Percentiles rank a stretch among this genome's conserved stretches.
Conservation (phyloP, 2,329 filamentous ascomycete genomes). For the Verticillium alfalfae region DNA sequence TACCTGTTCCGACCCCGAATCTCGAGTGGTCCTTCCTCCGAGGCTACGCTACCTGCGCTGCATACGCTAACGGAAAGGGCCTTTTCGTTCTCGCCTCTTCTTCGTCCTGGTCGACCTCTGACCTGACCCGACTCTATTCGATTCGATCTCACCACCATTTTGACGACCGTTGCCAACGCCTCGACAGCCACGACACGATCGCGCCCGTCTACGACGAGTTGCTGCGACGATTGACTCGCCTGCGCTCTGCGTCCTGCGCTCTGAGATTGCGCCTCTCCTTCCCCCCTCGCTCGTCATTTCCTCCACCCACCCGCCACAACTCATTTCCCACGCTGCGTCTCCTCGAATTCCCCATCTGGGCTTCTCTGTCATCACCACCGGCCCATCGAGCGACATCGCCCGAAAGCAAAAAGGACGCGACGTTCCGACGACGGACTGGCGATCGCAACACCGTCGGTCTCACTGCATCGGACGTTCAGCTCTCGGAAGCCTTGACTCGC, state of each 20-base stretch:
- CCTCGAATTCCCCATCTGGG: not conserved
- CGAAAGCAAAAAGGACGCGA: not conserved
- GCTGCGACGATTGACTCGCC: not conserved
- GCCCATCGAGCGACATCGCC: not conserved
- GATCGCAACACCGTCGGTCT: not conserved
- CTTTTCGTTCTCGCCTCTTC: not conserved
- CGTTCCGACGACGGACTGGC: not conserved
- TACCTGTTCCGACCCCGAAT: not conserved
- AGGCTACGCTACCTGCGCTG: not conserved
- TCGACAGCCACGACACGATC: not conserved
- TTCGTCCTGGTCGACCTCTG: not conserved
- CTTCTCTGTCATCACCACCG: not conserved
- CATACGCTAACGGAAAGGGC: not conserved
- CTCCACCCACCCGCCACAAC: not conserved
- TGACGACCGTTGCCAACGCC: not conserved
- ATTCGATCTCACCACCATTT: not conserved
- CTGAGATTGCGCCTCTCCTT: not conserved
- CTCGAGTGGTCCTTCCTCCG: not conserved
- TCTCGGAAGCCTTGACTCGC: not conserved
- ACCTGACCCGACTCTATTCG: not conserved
- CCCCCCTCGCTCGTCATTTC: not conserved
- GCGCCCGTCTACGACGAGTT: not conserved
- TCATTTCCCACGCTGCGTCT: not conserved
- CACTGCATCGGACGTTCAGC: not conserved
- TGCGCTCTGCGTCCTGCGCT: not conserved